Percentiles rank a stretch among this genome's conserved stretches.
phyloP scores from a whole-genome alignment of 2,329 filamentous ascomycete species.

The Penicillium sp. region DNA sequence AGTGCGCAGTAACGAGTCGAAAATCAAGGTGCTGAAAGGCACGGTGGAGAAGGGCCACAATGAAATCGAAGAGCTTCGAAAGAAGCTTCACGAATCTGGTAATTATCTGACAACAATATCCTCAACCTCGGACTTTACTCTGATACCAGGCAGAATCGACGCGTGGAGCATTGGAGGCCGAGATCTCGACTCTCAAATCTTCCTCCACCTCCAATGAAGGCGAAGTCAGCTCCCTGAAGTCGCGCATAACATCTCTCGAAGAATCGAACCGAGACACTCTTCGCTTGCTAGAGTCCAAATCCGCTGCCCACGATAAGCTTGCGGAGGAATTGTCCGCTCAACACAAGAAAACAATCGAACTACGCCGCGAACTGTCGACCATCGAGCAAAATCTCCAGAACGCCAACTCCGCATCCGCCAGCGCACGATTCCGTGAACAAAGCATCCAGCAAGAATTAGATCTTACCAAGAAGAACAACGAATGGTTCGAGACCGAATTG shows the following conservation, averaged over 20 bases:
- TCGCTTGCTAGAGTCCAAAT: slow-evolving; percentile 85
- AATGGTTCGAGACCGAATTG: slow-evolving; percentile 89
- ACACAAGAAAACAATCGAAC: slow-evolving; percentile 81
- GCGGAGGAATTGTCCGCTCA: slow-evolving; percentile 83
- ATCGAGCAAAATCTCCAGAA: slow-evolving; percentile 83
- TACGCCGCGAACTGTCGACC: slow-evolving; percentile 76
- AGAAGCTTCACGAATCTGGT: slow-evolving; percentile 83
- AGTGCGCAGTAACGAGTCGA: slow-evolving; percentile 78
- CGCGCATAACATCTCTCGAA: slow-evolving; percentile 83
- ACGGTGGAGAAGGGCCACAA: slow-evolving; percentile 80
- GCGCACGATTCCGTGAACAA: slow-evolving; percentile 86
- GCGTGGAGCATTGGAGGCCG: slow-evolving; percentile 73
- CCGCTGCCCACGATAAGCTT: slow-evolving; percentile 78
- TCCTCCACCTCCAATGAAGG: slow-evolving; percentile 67
- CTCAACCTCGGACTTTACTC: slow-evolving; percentile 10
- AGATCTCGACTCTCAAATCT: slow-evolving; percentile 75
- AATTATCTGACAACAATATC: neutral
- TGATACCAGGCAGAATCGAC: slow-evolving; percentile 63
- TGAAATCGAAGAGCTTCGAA: slow-evolving; percentile 77
- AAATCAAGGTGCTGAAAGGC: slow-evolving; percentile 76
- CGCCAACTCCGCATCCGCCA: slow-evolving; percentile 75
- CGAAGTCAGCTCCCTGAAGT: slow-evolving; percentile 71
- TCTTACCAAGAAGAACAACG: slow-evolving; percentile 81
- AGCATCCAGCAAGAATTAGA: slow-evolving; percentile 88
- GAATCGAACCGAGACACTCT: slow-evolving; percentile 89